These are phyloP conservation scores for Striga asiatica DNA, from an alignment of 257 asterid species.

Conservation along the genomic window DNA sequence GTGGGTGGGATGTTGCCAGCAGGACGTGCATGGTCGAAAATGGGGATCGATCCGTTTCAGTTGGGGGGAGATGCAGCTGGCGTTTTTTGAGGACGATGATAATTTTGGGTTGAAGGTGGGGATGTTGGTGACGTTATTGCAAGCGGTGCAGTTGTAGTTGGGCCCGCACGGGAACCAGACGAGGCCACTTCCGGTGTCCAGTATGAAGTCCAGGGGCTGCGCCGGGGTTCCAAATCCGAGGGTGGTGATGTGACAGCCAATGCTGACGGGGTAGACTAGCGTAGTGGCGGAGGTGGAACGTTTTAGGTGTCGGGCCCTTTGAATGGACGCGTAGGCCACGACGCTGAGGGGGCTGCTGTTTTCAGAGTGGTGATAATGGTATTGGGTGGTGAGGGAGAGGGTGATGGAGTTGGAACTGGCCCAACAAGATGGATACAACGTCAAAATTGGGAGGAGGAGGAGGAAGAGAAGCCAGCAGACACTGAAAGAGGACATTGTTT, in stretches of 20 bases:
- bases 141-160: conserved; percentile 13
- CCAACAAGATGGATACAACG: too few species aligned
- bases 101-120: conserved; percentile 16
- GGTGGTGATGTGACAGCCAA: conserved; percentile 20
- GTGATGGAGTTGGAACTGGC: conserved; percentile 7
- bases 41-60: too few species aligned
- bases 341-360: conserved; percentile 18
- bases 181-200: conserved; percentile 31
- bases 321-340: conserved; percentile 20
- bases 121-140: conserved; percentile 11
- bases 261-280: conserved; percentile 15
- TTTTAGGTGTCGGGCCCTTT: conserved; percentile 31
- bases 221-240: conserved; percentile 37
- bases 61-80: conserved; percentile 22
- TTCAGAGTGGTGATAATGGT: conserved; percentile 16
- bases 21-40: too few species aligned
- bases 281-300: conserved; percentile 9
- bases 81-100: conserved; percentile 20
- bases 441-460: too few species aligned
- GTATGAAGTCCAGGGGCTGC: conserved; percentile 19
- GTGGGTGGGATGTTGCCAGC: conserved; percentile 5
- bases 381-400: conserved; percentile 15
- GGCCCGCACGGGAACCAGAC: conserved; percentile 33
- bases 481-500: too few species aligned
- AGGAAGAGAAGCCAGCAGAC: too few species aligned